Conservation (phyloP, 352 stramenopile genomes). For the Globisporangium apiculatum region DNA sequence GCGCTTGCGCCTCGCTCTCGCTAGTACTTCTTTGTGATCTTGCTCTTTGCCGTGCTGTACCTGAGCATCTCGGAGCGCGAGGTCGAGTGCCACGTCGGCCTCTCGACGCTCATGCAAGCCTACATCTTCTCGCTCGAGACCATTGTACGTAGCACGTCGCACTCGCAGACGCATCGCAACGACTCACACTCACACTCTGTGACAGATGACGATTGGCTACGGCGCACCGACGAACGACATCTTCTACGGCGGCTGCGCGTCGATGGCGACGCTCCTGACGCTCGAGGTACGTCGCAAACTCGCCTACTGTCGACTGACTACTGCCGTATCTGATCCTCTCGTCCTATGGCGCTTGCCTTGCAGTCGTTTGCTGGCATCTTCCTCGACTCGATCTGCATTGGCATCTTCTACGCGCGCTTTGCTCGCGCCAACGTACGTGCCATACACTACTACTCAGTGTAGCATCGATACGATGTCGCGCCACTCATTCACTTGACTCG, state of each 20-base stretch:
- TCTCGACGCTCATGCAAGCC: slow-evolving; percentile 68
- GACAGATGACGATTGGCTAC: slow-evolving; percentile 86
- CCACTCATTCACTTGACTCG: too few species aligned
- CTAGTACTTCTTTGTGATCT: slow-evolving; percentile 78
- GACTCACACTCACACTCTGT: background rate
- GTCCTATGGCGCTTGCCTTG: background rate
- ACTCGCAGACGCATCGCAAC: too few species aligned
- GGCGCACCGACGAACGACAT: slow-evolving; percentile 83
- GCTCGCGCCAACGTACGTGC: slow-evolving; percentile 61
- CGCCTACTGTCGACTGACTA: background rate
- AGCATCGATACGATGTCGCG: too few species aligned
- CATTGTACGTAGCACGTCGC: slow-evolving; percentile 40
- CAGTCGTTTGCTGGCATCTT: slow-evolving; percentile 84
- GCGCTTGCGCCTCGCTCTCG: background rate
- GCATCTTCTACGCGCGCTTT: slow-evolving; percentile 84
- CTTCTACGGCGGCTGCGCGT: slow-evolving; percentile 79
- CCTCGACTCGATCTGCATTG: slow-evolving; percentile 81
- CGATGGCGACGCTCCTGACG: slow-evolving; percentile 70
- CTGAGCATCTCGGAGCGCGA: slow-evolving; percentile 56
- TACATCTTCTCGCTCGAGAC: slow-evolving; percentile 87
- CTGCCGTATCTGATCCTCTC: background rate
- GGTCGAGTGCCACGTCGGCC: slow-evolving; percentile 63
- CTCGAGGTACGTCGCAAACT: slow-evolving; percentile 36
- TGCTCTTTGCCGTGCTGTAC: slow-evolving; percentile 74
- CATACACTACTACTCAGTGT: too few species aligned